Percentiles rank a stretch among this genome's conserved stretches.
These are phyloP conservation scores for Boeremia exigua DNA, from an alignment of 2,329 filamentous ascomycete species.

Conservation along the genomic window DNA sequence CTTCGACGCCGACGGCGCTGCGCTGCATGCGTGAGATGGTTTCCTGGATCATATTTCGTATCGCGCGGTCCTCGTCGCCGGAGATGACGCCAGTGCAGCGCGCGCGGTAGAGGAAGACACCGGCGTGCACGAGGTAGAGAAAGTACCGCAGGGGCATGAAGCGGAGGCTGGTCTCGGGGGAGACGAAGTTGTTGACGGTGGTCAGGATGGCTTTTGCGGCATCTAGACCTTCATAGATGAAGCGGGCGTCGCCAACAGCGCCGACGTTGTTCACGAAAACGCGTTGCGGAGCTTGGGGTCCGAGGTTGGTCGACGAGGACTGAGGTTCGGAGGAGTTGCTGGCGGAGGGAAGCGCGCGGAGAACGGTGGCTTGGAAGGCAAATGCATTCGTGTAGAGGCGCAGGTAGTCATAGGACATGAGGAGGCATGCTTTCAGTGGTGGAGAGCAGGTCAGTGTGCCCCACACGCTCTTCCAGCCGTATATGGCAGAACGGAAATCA, in stretches of 20 bases:
- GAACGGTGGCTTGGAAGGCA: constrained; percentile 73
- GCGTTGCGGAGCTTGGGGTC: constrained; percentile 38
- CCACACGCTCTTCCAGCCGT: constrained; percentile 75
- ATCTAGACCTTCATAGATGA: constrained; percentile 59
- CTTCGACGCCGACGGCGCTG: constrained; percentile 46
- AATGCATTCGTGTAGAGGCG: constrained; percentile 77
- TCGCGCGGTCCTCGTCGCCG: constrained; percentile 54
- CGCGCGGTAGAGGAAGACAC: constrained; percentile 57
- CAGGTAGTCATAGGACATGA: constrained; percentile 75
- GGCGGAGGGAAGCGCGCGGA: constrained; percentile 50
- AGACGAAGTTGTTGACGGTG: constrained; percentile 59
- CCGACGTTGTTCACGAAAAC: constrained; percentile 59
- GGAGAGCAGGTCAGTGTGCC: constrained; percentile 69
- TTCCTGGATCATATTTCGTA: constrained; percentile 55
- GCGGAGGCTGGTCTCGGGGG: constrained; percentile 54
- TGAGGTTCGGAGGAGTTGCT: constrained; percentile 15
- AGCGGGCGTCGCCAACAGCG: constrained; percentile 55
- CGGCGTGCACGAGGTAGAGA: constrained; percentile 57
- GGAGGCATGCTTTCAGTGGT: constrained; percentile 69
- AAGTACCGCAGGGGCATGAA: constrained; percentile 59
- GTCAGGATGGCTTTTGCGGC: constrained; percentile 57
- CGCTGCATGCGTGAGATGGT: constrained; percentile 53
- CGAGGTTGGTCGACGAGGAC: background rate
- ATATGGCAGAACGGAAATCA: constrained; percentile 72
- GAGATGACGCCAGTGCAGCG: constrained; percentile 56